Evolutionary conservation across 306 rosid species (phyloP).

Genomic region (Prinsepia uniflora): DNA sequence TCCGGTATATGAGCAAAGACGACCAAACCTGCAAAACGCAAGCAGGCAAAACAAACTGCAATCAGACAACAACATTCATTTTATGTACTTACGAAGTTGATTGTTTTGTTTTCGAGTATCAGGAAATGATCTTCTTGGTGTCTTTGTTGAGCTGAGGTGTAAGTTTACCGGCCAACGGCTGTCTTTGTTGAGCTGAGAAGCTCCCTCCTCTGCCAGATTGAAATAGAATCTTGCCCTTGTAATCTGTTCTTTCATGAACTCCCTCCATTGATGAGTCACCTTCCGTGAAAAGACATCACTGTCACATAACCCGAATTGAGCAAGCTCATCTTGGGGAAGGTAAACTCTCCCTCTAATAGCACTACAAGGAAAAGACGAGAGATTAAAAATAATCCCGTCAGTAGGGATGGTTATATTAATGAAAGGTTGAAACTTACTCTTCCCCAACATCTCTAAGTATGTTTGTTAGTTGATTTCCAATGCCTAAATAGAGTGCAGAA

Average conservation of each 20-base stretch:
- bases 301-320: conserved; percentile 62
- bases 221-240: conserved; percentile 75
- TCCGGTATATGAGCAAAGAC: conserved; percentile 58
- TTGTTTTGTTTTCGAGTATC: not conserved
- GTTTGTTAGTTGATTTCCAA: conserved; percentile 84
- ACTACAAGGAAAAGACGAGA: conserved; percentile 28
- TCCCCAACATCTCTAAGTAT: conserved; percentile 94
- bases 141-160: conserved; percentile 66
- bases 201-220: conserved; percentile 71
- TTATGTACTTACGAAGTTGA: not conserved
- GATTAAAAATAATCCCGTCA: not conserved
- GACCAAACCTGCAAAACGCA: conserved; percentile 71
- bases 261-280: conserved; percentile 60
- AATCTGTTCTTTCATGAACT: conserved; percentile 81
- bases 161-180: conserved; percentile 87
- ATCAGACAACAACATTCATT: not conserved
- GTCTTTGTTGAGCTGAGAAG: conserved; percentile 74
- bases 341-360: conserved; percentile 83
- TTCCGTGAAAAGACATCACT: conserved; percentile 57
- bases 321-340: conserved; percentile 93
- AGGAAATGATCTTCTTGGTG: conserved; percentile 30
- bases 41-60: not conserved
- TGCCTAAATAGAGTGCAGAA: conserved; percentile 71
- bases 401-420: not conserved
- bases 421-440: conserved; percentile 51